Conservation (phyloP, 1,284 basidiomycete species). For the Trichosporon faecale region DNA sequence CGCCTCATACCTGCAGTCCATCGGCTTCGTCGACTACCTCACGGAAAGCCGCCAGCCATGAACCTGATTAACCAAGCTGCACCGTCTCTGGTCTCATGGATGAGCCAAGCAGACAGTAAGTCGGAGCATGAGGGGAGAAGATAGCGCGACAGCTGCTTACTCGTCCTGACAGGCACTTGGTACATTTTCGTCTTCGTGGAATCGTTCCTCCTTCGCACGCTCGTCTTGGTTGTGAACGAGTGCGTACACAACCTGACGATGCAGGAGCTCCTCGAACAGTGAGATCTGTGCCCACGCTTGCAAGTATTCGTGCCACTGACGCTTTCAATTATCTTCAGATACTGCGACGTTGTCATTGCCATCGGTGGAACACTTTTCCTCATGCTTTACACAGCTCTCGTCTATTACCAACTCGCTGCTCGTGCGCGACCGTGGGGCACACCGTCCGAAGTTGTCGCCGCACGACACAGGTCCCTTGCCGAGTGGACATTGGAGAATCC, state of each 20-base stretch:
- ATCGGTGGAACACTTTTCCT: not conserved
- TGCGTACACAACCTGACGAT: too few species aligned
- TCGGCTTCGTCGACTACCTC: too few species aligned
- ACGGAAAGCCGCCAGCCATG: too few species aligned
- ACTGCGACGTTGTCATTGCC: not conserved
- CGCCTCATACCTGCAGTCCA: too few species aligned
- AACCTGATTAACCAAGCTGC: too few species aligned
- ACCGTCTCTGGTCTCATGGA: too few species aligned
- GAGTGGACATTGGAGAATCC: not conserved
- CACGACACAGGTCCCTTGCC: not conserved
- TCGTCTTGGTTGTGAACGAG: not conserved
- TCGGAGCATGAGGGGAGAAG: too few species aligned
- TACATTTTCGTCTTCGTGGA: not conserved
- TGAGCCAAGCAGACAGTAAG: too few species aligned
- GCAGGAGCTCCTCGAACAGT: not conserved
- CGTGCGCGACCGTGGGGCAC: not conserved
- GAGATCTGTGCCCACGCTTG: not conserved
- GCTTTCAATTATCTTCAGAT: not conserved
- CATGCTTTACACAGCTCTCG: not conserved
- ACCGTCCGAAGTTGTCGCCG: not conserved
- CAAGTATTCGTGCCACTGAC: not conserved
- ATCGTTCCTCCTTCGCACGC: not conserved
- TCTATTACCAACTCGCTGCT: not conserved
- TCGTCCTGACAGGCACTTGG: too few species aligned
- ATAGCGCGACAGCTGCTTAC: too few species aligned